Conservation (phyloP, 345 rosid genomes). For the Brassica juncea region DNA sequence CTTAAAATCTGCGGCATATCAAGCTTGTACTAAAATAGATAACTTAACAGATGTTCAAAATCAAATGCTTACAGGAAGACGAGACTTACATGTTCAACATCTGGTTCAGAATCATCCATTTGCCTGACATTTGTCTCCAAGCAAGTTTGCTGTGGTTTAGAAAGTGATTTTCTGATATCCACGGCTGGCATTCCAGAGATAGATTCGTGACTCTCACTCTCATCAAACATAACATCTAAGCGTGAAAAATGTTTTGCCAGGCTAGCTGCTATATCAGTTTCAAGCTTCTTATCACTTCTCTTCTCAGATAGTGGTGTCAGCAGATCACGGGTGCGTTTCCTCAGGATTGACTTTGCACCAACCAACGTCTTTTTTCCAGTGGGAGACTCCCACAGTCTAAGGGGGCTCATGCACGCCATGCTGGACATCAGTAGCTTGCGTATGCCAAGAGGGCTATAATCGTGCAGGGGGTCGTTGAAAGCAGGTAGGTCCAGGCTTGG, state of each 20-base stretch:
- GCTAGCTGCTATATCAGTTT: constrained; percentile 64
- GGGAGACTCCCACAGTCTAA: constrained; percentile 92
- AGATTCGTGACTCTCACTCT: constrained; percentile 44
- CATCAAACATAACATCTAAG: constrained; percentile 79
- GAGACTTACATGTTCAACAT: constrained; percentile 47
- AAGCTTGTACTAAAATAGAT: neutral
- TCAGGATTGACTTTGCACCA: constrained; percentile 79
- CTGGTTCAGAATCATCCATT: constrained; percentile 40
- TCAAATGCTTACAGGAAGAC: neutral
- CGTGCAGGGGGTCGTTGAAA: constrained; percentile 80
- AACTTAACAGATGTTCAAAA: constrained; percentile 11
- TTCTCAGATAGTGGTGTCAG: constrained; percentile 90
- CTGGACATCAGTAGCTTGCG: constrained; percentile 94
- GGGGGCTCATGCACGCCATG: constrained; percentile 83
- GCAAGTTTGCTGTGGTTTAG: constrained; percentile 37
- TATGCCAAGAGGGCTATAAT: constrained; percentile 95
- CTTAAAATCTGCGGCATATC: neutral
- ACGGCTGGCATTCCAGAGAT: constrained; percentile 31
- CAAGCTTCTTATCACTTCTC: constrained; percentile 81
- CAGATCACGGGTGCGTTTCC: constrained; percentile 82
- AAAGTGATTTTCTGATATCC: constrained; percentile 34
- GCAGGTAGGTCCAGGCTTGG: constrained; percentile 92
- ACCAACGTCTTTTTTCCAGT: constrained; percentile 81
- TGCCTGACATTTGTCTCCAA: constrained; percentile 35
- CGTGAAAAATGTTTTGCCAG: constrained; percentile 78